Conservation (phyloP, 2,329 filamentous ascomycete genomes). For the Pyrenochaeta sp. region DNA sequence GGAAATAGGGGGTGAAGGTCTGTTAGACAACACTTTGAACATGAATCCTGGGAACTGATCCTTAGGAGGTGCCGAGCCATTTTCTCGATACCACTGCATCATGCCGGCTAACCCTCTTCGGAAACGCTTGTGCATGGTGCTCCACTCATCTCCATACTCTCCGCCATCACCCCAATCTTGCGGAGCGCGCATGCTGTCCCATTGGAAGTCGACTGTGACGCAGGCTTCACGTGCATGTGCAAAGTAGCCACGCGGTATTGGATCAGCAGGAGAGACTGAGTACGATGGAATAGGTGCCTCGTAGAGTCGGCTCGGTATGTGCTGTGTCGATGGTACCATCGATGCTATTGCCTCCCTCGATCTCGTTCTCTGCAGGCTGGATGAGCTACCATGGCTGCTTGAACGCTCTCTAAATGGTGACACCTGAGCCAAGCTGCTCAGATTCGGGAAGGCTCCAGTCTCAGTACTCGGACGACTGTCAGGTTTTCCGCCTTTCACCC, state of each 20-base stretch:
- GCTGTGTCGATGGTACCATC: slow-evolving; percentile 20
- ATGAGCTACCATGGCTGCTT: slow-evolving; percentile 49
- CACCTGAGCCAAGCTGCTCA: slow-evolving; percentile 51
- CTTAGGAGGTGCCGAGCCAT: slow-evolving; percentile 51
- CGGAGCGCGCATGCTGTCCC: slow-evolving; percentile 87
- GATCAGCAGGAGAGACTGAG: slow-evolving; percentile 79
- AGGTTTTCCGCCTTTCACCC: slow-evolving; percentile 54
- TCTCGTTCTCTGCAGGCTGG: slow-evolving; percentile 31
- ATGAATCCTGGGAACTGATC: slow-evolving; percentile 44
- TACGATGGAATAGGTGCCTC: slow-evolving; percentile 81
- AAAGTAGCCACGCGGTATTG: slow-evolving; percentile 88
- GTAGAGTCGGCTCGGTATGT: slow-evolving; percentile 61
- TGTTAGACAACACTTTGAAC: slow-evolving; percentile 35
- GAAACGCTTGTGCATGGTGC: slow-evolving; percentile 91
- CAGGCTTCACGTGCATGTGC: slow-evolving; percentile 90
- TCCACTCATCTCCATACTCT: slow-evolving; percentile 92
- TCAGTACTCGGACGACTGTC: slow-evolving; percentile 26
- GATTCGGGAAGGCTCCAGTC: slow-evolving; percentile 30
- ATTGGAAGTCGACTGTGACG: slow-evolving; percentile 87
- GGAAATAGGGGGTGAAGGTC: slow-evolving; percentile 19
- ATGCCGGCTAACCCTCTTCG: slow-evolving; percentile 79
- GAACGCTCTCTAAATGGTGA: slow-evolving; percentile 56
- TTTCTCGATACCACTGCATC: slow-evolving; percentile 79
- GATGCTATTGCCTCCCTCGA: slow-evolving; percentile 32
- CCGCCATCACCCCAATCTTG: slow-evolving; percentile 89